Percentiles rank a stretch among this genome's conserved stretches.
These are phyloP conservation scores for Dioszegia crocea DNA, from an alignment of 768 basidiomycete genomes.

Conservation along the genomic window DNA sequence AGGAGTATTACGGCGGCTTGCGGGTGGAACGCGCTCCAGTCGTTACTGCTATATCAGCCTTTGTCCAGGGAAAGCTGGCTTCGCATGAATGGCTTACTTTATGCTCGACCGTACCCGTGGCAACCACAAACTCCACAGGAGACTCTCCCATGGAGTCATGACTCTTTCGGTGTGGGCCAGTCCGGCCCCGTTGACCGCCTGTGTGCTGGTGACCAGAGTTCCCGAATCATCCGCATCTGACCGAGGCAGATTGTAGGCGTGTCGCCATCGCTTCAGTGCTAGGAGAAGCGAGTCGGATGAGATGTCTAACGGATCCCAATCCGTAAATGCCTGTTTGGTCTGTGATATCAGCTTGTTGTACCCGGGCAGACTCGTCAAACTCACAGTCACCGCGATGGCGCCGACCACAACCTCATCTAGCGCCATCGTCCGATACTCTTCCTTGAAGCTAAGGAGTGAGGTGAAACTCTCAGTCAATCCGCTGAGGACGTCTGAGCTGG, in stretches of 20 bases:
- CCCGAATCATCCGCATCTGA: conserved; percentile 37
- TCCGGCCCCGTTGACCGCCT: neutral
- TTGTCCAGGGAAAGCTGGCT: no score
- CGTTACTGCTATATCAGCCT: conserved; percentile 57
- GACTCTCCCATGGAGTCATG: conserved; percentile 94
- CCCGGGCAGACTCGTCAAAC: conserved; percentile 21
- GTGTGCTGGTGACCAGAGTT: conserved; percentile 1
- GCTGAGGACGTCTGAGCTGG: neutral
- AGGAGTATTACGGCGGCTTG: conserved; percentile 74
- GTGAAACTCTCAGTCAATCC: conserved; percentile 66
- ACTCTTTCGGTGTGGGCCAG: conserved; percentile 50
- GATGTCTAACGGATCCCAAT: conserved; percentile 81
- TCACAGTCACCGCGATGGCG: conserved; percentile 73
- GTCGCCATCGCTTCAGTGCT: conserved; percentile 47
- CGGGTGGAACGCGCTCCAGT: conserved; percentile 75
- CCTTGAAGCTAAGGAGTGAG: conserved; percentile 64
- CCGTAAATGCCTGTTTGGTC: conserved; percentile 66
- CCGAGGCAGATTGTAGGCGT: conserved; percentile 42
- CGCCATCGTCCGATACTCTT: conserved; percentile 71
- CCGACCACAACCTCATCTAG: conserved; percentile 91
- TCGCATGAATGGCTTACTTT: conserved; percentile 64
- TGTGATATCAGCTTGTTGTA: conserved; percentile 28
- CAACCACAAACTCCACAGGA: conserved; percentile 92
- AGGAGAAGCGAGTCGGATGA: conserved; percentile 54
- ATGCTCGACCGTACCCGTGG: conserved; percentile 88